Conservation (phyloP, 2,329 filamentous ascomycete genomes). For the Monilinia vaccinii-corymbosi region DNA sequence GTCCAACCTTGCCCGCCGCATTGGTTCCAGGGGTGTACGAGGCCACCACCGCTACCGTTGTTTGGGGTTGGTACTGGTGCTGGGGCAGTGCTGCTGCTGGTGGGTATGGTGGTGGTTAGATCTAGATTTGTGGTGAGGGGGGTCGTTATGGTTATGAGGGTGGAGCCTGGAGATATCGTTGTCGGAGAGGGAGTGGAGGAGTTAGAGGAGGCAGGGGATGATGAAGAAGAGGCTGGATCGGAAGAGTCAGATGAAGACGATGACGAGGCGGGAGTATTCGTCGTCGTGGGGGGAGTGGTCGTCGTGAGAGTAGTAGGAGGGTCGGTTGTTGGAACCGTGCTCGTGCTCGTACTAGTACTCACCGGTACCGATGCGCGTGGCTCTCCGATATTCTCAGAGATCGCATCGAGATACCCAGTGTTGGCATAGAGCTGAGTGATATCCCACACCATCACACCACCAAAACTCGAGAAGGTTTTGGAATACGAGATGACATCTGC, state of each 20-base stretch:
- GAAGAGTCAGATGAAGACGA: too few relatives aligned
- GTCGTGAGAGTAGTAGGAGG: constrained; percentile 2
- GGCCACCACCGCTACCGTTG: constrained; percentile 8
- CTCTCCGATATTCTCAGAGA: constrained; percentile 11
- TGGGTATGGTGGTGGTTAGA: too few relatives aligned
- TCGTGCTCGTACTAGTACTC: constrained; percentile 15
- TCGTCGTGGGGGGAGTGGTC: neutral
- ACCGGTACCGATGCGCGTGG: constrained; percentile 12
- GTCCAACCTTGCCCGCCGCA: constrained; percentile 21
- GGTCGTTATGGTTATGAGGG: constrained; percentile 16
- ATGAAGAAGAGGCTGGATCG: too few relatives aligned
- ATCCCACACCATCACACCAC: constrained; percentile 64
- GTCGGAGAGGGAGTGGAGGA: neutral
- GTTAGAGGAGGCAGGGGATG: too few relatives aligned
- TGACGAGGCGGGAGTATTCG: too few relatives aligned
- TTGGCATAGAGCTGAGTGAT: constrained; percentile 52
- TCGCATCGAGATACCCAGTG: constrained; percentile 39
- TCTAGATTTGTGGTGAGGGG: too few relatives aligned
- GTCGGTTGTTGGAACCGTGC: neutral
- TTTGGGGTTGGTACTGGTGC: neutral
- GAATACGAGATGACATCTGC: constrained; percentile 43
- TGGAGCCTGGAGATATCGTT: constrained; percentile 18
- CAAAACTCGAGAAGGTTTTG: constrained; percentile 49
- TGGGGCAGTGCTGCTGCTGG: too few relatives aligned
- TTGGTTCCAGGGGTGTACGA: constrained; percentile 11